Percentiles rank a stretch among this genome's conserved stretches.
phyloP scores from a whole-genome alignment of 2,329 filamentous ascomycete genomes.

The Verticillium zaregamsianum region DNA sequence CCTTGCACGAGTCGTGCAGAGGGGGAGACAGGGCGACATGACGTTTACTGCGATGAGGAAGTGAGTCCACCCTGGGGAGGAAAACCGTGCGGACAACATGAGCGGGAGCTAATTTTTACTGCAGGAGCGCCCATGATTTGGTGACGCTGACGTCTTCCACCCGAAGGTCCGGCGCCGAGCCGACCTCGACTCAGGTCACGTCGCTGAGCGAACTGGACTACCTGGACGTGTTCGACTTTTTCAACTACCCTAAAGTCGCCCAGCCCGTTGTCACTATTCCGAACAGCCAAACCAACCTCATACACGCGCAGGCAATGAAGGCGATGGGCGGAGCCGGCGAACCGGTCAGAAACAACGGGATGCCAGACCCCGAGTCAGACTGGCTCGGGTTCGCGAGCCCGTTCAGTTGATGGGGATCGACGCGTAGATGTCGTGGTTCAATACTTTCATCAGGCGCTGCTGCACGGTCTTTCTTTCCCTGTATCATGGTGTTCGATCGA shows the following conservation, averaged over 20 bases:
- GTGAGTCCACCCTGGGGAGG: conserved; percentile 17
- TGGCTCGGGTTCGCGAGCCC: conserved; percentile 18
- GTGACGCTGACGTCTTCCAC: conserved; percentile 30
- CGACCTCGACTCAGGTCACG: conserved; percentile 31
- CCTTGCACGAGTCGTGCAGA: conserved; percentile 31
- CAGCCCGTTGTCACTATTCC: conserved; percentile 17
- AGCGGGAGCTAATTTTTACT: conserved; percentile 5
- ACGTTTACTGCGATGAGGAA: conserved; percentile 35
- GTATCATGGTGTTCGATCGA: neutral
- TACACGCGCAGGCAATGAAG: conserved; percentile 7
- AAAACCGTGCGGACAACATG: neutral
- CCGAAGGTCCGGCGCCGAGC: conserved; percentile 31
- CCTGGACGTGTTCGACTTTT: conserved; percentile 41
- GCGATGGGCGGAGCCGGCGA: conserved; percentile 16
- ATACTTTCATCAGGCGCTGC: neutral
- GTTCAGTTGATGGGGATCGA: conserved; percentile 7
- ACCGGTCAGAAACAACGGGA: conserved; percentile 14
- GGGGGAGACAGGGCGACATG: conserved; percentile 28
- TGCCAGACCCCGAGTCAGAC: conserved; percentile 27
- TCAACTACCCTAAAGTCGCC: conserved; percentile 34
- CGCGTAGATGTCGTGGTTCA: neutral
- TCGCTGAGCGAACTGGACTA: conserved; percentile 36
- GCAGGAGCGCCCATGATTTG: conserved; percentile 33
- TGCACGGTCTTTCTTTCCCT: neutral
- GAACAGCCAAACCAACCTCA: conserved; percentile 10